Evolutionary conservation across 805 yeast species (phyloP), one percentile per base, ranked within the genome.

Genomic region (Metschnikowia continentalis): DNA sequence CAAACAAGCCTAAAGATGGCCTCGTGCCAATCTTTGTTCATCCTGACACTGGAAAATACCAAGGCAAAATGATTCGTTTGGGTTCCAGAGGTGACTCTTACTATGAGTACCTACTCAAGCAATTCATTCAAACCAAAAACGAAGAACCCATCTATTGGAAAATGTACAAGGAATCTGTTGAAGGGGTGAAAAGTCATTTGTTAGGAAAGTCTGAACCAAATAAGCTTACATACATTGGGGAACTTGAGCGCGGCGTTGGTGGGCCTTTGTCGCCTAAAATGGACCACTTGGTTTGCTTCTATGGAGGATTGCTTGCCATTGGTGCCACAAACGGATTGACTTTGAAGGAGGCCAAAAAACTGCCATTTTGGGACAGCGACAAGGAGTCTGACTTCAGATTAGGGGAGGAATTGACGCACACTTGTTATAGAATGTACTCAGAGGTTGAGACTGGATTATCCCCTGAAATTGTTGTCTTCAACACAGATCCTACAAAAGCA

Each of bases 51-150:
- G 97, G 94, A 5, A 71, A 74, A 54, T 90, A 80, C 65, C 79
- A 74, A 52, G 90, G 90, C 0, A 60, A 64, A 1, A 67, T 79
- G 48, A 88, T 92, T 54, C 78, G 97, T 55, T 71, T 91, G 50
- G 97, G 97, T 0, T 86, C 96, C 0, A 77, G 97, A 58, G 97
- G 96, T 44, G 97, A 90, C 68, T 88, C 96, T 0, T 91, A 90
- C 65, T 90, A 91, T 63, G 97, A 91, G 69, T 90, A 90, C 64
- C 72, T 91, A 42, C 74, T 90, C 56, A 90, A 90, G 66, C 96
- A 90, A 68, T 88, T 86, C 61, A 68, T 91, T 56, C 91, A 88
- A 66, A 89, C 97, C 1, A 76, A 76, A 50, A 79, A 80, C 61
- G 66, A 73, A 53, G 87, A 83, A 56, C 68, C 69, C 2, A 63